phyloP scores from a whole-genome alignment of 2,329 filamentous ascomycete species.

The Mycocentrospora acerina region DNA sequence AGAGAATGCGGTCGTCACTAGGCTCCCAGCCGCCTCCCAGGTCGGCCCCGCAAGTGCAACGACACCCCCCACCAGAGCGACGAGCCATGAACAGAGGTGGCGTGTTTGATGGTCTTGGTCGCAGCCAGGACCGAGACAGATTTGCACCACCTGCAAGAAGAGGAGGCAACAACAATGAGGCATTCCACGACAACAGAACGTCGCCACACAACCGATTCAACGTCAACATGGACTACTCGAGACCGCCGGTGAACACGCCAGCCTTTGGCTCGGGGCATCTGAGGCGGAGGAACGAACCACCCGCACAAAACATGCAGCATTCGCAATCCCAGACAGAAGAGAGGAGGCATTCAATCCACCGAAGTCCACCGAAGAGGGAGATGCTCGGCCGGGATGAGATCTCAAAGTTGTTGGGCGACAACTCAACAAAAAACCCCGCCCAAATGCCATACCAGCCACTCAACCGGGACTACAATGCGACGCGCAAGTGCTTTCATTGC shows the following conservation, averaged over 20 bases:
- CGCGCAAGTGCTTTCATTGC: constrained; percentile 35
- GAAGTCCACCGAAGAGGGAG: constrained; percentile 14
- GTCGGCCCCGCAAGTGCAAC: constrained; percentile 10
- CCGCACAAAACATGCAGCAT: neutral
- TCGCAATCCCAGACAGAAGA: constrained; percentile 2
- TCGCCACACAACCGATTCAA: constrained; percentile 21
- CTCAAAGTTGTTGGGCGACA: constrained; percentile 23
- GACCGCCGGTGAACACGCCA: constrained; percentile 27
- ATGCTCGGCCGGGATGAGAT: constrained; percentile 34
- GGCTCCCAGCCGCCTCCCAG: constrained; percentile 8
- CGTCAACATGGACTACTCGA: constrained; percentile 35
- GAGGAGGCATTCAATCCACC: constrained; percentile 2
- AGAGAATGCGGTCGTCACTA: constrained; percentile 17
- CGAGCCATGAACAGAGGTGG: constrained; percentile 16
- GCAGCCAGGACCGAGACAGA: constrained; percentile 21
- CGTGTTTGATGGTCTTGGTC: constrained; percentile 16
- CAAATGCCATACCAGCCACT: constrained; percentile 25
- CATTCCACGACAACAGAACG: constrained; percentile 5
- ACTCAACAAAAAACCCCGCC: constrained; percentile 4
- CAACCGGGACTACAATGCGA: constrained; percentile 20
- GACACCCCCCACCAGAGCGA: constrained; percentile 15
- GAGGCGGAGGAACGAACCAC: constrained; percentile 28
- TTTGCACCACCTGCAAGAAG: constrained; percentile 5
- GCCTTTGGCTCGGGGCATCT: constrained; percentile 28
- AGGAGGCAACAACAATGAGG: constrained; percentile 1